phyloP scores from a whole-genome alignment of 305 asterid genomes.

The Solanum hybrid region DNA sequence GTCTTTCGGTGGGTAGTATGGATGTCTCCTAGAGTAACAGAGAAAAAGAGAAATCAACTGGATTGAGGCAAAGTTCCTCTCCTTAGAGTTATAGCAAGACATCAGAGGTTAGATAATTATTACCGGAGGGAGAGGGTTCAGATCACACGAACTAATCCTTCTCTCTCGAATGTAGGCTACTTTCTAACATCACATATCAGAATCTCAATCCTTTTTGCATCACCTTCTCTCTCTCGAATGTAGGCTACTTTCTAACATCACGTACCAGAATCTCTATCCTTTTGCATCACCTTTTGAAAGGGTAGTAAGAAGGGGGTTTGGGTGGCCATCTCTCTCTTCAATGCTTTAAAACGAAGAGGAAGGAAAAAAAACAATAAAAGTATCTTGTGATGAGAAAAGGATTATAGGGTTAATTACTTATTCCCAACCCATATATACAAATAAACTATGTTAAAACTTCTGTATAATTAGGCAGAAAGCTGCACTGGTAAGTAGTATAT shows the following conservation, averaged over 20 bases:
- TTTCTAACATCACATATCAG: neutral
- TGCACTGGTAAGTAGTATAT: neutral
- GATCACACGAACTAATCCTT: neutral
- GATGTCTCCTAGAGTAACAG: neutral
- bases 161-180: neutral
- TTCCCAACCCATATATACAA: neutral
- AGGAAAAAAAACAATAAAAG: neutral
- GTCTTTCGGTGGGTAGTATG: neutral
- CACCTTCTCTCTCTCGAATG: neutral
- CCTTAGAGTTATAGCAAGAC: neutral
- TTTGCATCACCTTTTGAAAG: neutral
- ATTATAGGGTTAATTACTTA: neutral
- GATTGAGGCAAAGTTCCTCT: neutral
- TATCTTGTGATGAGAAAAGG: neutral
- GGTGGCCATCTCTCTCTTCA: neutral
- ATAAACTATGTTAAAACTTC: neutral
- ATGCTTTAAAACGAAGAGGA: neutral
- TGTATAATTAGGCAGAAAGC: neutral
- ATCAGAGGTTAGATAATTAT: neutral
- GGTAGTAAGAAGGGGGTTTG: neutral
- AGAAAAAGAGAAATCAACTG: neutral
- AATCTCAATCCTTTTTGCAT: neutral
- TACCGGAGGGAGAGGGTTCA: rapidly evolving
- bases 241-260: neutral
- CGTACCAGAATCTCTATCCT: neutral